These are phyloP conservation scores for Symbiodinium natans DNA, from an alignment of 73 alveolate species.

Conservation along the genomic window DNA sequence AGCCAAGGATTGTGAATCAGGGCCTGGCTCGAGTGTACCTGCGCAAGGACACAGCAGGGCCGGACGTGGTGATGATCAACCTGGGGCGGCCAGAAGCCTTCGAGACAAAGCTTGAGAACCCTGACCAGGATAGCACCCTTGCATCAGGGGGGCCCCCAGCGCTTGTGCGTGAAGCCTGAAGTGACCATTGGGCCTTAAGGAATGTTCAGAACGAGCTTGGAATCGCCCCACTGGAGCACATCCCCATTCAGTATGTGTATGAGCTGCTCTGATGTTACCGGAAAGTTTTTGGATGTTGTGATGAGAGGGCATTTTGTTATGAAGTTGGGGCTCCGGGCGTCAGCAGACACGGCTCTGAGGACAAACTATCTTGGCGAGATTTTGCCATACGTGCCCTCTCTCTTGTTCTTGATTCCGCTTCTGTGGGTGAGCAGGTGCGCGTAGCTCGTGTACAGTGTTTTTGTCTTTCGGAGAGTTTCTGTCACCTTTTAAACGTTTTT, in stretches of 20 bases:
- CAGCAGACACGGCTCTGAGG: constrained; percentile 28
- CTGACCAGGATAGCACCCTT: background rate
- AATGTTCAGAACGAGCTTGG: constrained; percentile 52
- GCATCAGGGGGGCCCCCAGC: background rate
- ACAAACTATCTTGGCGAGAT: constrained; percentile 31
- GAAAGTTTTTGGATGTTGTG: background rate
- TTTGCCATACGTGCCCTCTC: constrained; percentile 70
- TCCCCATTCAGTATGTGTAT: constrained; percentile 68
- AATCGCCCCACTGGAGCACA: constrained; percentile 46
- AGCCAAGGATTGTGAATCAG: constrained; percentile 65
- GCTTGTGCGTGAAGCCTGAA: background rate
- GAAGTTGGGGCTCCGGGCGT: background rate
- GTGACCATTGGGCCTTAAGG: background rate
- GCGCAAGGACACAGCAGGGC: constrained; percentile 30
- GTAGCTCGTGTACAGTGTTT: too few relatives aligned
- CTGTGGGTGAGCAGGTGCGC: constrained; percentile 60
- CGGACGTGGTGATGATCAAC: constrained; percentile 36
- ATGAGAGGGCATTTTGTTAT: too few relatives aligned
- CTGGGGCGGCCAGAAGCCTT: constrained; percentile 73
- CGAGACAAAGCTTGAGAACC: constrained; percentile 71
- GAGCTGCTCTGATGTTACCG: background rate
- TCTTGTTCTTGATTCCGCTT: constrained; percentile 50
- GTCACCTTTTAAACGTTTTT: background rate
- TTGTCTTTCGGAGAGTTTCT: background rate
- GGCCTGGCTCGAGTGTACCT: constrained; percentile 56